A percentile compares a stretch with the other conserved stretches of the same genome.
phyloP scores from a whole-genome alignment of 108 stramenopile species.

The Nitzschia sp. region DNA sequence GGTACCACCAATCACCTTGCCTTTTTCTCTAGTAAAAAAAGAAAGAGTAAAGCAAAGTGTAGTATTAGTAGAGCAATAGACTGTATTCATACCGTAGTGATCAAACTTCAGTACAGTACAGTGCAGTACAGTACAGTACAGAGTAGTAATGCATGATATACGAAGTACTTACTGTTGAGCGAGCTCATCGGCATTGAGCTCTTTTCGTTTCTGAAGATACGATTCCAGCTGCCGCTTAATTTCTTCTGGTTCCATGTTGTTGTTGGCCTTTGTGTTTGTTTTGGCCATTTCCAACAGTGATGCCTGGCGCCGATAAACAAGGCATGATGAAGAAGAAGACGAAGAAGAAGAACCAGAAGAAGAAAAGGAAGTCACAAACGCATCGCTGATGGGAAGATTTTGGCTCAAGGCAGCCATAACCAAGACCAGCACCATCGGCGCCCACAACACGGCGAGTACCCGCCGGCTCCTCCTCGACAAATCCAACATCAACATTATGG shows the following conservation, averaged over 20 bases:
- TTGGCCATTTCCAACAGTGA: not conserved
- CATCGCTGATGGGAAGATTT: no score
- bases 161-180: constrained; percentile 65
- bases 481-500: no score
- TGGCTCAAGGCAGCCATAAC: no score
- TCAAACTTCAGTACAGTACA: no score
- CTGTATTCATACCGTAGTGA: not conserved
- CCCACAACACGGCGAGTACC: no score
- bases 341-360: no score
- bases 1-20: constrained; percentile 78
- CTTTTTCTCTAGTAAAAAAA: constrained; percentile 22
- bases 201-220: constrained; percentile 68
- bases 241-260: constrained; percentile 35
- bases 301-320: no score
- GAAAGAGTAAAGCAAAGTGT: not conserved
- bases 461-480: no score
- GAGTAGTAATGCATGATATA: not conserved
- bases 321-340: no score
- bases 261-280: no score
- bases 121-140: not conserved
- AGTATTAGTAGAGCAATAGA: not conserved
- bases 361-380: no score
- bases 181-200: constrained; percentile 60
- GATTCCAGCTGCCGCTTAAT: constrained; percentile 67
- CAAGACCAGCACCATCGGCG: no score